Conservation (phyloP, 257 asterid genomes). For the Nicotiana benthamiana region DNA sequence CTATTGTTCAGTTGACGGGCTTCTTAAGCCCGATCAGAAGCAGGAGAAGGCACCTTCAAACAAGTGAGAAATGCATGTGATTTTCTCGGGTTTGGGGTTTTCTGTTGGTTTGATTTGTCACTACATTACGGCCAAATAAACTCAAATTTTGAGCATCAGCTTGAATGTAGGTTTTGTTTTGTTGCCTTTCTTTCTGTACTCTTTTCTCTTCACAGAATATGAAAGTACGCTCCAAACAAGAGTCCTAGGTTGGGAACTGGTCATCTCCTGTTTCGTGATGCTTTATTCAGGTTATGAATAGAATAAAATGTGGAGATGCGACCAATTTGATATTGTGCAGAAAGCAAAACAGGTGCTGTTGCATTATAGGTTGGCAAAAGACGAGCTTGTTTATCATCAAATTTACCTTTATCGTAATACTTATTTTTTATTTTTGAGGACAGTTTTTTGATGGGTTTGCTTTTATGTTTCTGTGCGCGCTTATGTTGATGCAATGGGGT, state of each 20-base stretch:
- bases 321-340: not conserved
- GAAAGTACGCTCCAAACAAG: not conserved
- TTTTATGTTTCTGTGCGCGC: not conserved
- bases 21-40: constrained; percentile 7
- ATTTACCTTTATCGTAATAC: not conserved
- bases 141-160: not conserved
- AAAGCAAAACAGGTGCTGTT: not conserved
- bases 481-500: not conserved
- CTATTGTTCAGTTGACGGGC: too few species aligned
- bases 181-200: not conserved
- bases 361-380: not conserved
- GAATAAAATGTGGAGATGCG: not conserved
- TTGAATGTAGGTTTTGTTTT: not conserved
- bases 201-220: not conserved
- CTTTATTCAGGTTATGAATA: not conserved
- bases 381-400: not conserved
- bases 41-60: constrained; percentile 8
- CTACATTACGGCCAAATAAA: not conserved
- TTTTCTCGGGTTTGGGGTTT: not conserved
- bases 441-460: not conserved
- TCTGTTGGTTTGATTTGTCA: not conserved
- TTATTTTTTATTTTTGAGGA: not conserved
- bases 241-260: not conserved
- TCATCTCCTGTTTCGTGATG: not conserved
- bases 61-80: not conserved